Evolutionary conservation across 352 stramenopile species (phyloP), one percentile per base, ranked within the genome.

Genomic region (Pythium sp.): DNA sequence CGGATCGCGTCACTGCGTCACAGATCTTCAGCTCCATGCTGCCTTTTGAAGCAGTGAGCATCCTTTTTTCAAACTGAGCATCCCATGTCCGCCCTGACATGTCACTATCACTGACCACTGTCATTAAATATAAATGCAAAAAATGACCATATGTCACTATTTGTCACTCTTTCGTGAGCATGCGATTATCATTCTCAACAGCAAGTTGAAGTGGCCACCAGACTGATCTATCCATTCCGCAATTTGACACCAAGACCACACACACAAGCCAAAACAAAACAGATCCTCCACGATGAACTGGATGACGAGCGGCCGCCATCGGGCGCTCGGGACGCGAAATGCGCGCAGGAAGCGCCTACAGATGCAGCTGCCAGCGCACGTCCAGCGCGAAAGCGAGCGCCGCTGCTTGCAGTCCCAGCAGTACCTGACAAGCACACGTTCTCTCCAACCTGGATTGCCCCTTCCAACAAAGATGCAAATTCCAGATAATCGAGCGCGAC

Each of bases 231-330:
- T 15, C 24, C 51, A 47, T 28, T 28, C 34, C n/a, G 38, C 57
- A 22, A 41, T 54, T 43, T 12, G 12, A 22, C 58, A 41, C 36
- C 24, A 56, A 18, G 2, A 14, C 15, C 15, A 34, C 58, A 24
- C 41, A 26, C 22, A 47, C 5, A 14, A 6, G 12, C 36, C 15
- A 28, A 24, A 32, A 43, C 22, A 36, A 6, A 5, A 26, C 46
- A 26, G 11, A 18, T n/a, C 1, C 41, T 2, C 3, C 20, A 26
- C 34, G 32, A 90, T 90, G 82, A 90, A 90, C 71, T 90, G 82
- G 82, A 90, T 87, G 82, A 87, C 82, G 54, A 87, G 80, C 54
- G 76, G 77, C n/a, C 62, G 65, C 36, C 80, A 90, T 68, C 82
- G 80, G 20, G 80, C 82, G 59, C 62, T 89, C 63, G 77, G 82